These are phyloP conservation scores for Hygrophorus pudorinus DNA, from an alignment of 768 basidiomycete genomes.

Conservation along the genomic window DNA sequence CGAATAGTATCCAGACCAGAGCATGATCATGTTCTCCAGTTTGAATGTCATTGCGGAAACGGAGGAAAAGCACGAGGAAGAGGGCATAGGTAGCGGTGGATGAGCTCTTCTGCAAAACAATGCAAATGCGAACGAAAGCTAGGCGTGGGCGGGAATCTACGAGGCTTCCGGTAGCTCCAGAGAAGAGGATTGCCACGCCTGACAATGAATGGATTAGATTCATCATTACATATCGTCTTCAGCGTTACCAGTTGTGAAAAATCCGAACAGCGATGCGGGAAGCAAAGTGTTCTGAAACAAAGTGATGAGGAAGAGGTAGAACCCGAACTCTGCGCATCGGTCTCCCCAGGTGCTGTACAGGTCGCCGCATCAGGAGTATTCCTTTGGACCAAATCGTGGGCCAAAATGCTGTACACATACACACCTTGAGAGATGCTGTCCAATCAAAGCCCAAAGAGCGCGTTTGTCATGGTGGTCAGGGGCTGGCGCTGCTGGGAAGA, in stretches of 20 bases:
- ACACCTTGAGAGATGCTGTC: background rate
- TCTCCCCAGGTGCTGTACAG: constrained; percentile 17
- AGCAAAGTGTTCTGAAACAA: constrained; percentile 34
- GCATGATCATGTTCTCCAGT: constrained; percentile 5
- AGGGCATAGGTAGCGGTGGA: constrained; percentile 22
- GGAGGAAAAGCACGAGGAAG: constrained; percentile 18
- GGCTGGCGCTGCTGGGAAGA: too few relatives aligned
- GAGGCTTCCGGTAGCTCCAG: constrained; percentile 29
- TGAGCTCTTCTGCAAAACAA: constrained; percentile 29
- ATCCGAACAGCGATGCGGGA: constrained; percentile 38
- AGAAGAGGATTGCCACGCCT: constrained; percentile 26
- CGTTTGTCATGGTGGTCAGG: background rate
- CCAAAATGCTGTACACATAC: too few relatives aligned
- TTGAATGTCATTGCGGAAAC: constrained; percentile 5
- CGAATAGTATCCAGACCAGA: constrained; percentile 21
- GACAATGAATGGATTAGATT: constrained; percentile 3
- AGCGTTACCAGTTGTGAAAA: constrained; percentile 24
- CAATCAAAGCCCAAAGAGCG: background rate
- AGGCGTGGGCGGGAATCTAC: constrained; percentile 31
- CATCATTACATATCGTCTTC: background rate
- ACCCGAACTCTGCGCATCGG: constrained; percentile 30
- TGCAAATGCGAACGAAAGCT: constrained; percentile 26
- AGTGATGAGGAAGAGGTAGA: constrained; percentile 31
- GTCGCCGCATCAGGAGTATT: background rate
- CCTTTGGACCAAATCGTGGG: background rate